Evolutionary conservation across 108 stramenopile genomes (phyloP), one percentile per base, ranked within the genome.

Genomic region (Conticribra weissflogii): DNA sequence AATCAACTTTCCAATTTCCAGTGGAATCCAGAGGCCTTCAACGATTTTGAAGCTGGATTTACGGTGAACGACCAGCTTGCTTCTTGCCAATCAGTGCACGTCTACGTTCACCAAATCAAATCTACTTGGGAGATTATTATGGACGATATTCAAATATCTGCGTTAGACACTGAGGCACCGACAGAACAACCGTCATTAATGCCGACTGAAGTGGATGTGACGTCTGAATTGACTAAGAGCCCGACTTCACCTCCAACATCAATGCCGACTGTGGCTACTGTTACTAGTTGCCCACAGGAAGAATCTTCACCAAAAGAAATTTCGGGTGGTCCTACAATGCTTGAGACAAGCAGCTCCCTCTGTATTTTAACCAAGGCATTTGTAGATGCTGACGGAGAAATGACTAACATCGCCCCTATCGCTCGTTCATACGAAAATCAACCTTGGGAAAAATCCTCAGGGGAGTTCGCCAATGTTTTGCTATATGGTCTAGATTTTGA

Each of bases 391-490:
- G 47, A 45, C 46, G 79, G 79, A 70, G 29, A 31, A 9, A 29
- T 66, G 18, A 56, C 79, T 5, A 50, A 70, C 1, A 50, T 81
- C 32, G 67, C 71, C 18, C 82, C 82, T 1, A 68, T 81, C 1
- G 82, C 74, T 44, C 72, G 79, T 2, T 80, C 79, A 18, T 84
- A 74, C 36, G 76, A 81, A 49, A 77, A 77, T 16, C 30, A 67
- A 34, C 65, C 59, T 17, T 84, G 83, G 83, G 83, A 84, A 68
- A 69, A 45, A 23, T 64, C 74, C 15, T 63, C 76, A 4, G 80
- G 80, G 27, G 80, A 71, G 34, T 78, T 78, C 66, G 77, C 77
- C 3, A 58, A 54, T 28, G 18, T 44, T n/a, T 45, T 80, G 28
- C 54, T 78, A 3, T 64, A 67, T 22, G 70, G 62, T 5, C n/a